Conservation (phyloP, 2,329 filamentous ascomycete genomes). For the Pseudomassariella vexata region DNA sequence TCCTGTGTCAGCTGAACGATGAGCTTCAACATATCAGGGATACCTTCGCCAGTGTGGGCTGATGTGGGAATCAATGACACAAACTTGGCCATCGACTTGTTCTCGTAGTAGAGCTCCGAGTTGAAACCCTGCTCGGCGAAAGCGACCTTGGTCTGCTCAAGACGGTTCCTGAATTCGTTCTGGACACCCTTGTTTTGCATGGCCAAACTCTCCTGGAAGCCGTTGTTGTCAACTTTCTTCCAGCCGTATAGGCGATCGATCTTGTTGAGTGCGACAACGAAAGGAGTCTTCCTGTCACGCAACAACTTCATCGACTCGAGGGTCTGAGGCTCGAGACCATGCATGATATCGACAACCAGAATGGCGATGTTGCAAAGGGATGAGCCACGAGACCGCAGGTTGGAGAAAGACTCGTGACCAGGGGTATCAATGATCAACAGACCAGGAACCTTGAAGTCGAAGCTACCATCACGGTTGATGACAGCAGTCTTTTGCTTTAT, state of each 20-base stretch:
- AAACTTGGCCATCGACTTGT: constrained; percentile 91
- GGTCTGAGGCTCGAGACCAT: constrained; percentile 95
- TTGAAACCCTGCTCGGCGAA: constrained; percentile 98
- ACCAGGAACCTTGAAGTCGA: constrained; percentile 97
- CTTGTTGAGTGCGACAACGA: constrained; percentile 98
- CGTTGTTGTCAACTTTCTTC: constrained; percentile 98
- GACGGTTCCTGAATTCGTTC: constrained; percentile 86
- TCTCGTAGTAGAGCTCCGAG: constrained; percentile 92
- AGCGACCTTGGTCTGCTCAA: constrained; percentile 86
- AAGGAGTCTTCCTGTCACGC: constrained; percentile 89
- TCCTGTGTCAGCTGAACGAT: constrained; percentile 90
- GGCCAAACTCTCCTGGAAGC: constrained; percentile 86
- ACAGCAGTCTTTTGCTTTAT: constrained; percentile 89
- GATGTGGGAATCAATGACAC: constrained; percentile 98
- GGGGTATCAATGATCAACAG: constrained; percentile 96
- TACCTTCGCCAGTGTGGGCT: constrained; percentile 97
- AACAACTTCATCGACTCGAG: constrained; percentile 95
- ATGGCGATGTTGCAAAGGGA: constrained; percentile 99
- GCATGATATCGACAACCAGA: constrained; percentile 98
- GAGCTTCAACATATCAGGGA: constrained; percentile 97
- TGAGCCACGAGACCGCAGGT: constrained; percentile 91
- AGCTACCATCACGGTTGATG: constrained; percentile 82
- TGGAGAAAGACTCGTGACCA: constrained; percentile 99
- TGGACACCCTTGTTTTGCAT: constrained; percentile 90
- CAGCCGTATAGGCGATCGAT: constrained; percentile 98